phyloP scores from a whole-genome alignment of 768 basidiomycete genomes.

The Cystobasidiopsis lactophilus region DNA sequence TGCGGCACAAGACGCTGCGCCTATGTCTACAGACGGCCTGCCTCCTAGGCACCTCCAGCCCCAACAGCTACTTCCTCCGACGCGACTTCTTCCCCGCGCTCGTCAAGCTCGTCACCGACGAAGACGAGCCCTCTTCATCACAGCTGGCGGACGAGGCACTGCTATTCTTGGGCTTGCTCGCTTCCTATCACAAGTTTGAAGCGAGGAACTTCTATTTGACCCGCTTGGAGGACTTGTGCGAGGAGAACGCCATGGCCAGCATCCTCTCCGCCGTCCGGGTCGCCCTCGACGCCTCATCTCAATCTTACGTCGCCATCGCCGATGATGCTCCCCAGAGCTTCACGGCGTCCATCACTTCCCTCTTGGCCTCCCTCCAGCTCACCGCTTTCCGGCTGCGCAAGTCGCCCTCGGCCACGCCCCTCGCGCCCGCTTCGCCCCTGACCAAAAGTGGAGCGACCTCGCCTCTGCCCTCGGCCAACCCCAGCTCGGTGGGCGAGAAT shows the following conservation, averaged over 20 bases:
- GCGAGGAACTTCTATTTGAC: constrained; percentile 15
- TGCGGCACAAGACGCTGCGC: not conserved
- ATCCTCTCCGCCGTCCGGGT: not conserved
- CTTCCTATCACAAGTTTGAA: constrained; percentile 15
- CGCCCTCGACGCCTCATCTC: not conserved
- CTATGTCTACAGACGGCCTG: not conserved
- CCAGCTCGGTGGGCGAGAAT: too few relatives aligned
- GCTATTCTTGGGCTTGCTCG: constrained; percentile 15
- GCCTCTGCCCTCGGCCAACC: too few relatives aligned
- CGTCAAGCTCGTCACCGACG: constrained; percentile 8
- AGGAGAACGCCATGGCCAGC: constrained; percentile 15
- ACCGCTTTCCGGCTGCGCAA: not conserved
- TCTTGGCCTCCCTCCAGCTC: constrained; percentile 11
- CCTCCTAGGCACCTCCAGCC: not conserved
- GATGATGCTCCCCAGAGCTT: constrained; percentile 16
- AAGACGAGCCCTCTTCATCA: too few relatives aligned
- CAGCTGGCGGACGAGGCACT: constrained; percentile 8
- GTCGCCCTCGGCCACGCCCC: too few relatives aligned
- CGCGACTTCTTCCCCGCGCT: constrained; percentile 19
- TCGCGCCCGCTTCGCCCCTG: too few relatives aligned
- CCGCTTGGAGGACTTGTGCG: constrained; percentile 19
- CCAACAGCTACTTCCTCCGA: constrained; percentile 17
- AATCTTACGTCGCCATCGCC: constrained; percentile 11
- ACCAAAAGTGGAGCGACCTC: too few relatives aligned
- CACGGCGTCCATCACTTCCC: constrained; percentile 11